Evolutionary conservation across 2,329 filamentous ascomycete species (phyloP), one percentile per base, ranked within the genome.

Genomic region (Aspergillus tamarii): DNA sequence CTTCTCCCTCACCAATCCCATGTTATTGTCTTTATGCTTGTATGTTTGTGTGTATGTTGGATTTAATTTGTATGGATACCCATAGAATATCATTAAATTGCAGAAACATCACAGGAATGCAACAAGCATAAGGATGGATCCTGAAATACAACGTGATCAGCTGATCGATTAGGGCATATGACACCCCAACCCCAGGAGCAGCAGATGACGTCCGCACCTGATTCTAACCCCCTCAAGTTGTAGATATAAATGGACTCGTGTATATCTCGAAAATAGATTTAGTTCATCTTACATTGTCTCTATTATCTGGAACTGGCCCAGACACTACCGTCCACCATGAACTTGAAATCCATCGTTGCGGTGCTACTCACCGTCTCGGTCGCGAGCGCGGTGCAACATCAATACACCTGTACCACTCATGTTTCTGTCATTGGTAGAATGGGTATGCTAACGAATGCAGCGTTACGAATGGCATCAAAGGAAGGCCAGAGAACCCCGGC

Each of bases 401-500:
- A 54, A 2, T 36, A 54, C 19, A 54, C 52, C 30, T 34, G 52
- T 54, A 54, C 28, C 34, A 16, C 6, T 32, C 16, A 19, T 21
- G 0, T 14, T 1, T 50, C 7, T 26, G 14, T 0, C 19, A 11
- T 1, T 3, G 1, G 14, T 34, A 9, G 3, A 34, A 32, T 3
- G 10, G 30, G 34, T 11, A 53, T 14, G 30, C 52, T 55, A 39
- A 55, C 0, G 16, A 39, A 55, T 4, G 30, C 10, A 55, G 52
- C 52, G 0, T 2, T 55, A 19, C 28, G 52, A 36, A 34, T 30
- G 19, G 19, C 30, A 7, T 39, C 32, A 14, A 39, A 39, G 1
- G 11, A 26, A 26, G 34, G n/a, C 1, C n/a, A 19, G 3, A 55
- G 16, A n/a, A 16, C 19, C 32, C 52, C 32, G 0, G 32, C 52